phyloP scores from a whole-genome alignment of 169 alveolate genomes.

The Babesia ovis region DNA sequence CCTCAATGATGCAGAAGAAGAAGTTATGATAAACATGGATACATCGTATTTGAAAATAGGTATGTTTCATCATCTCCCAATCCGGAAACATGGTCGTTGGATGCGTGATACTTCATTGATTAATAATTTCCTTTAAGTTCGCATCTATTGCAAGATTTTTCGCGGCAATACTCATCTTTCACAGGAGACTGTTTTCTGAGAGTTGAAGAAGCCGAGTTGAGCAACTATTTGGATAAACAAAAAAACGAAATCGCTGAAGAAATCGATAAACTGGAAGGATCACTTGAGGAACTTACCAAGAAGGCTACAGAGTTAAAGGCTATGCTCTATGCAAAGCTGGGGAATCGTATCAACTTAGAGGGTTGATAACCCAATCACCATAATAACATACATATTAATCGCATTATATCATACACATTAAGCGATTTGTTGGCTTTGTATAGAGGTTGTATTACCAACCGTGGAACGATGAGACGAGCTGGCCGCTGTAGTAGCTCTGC shows the following conservation, averaged over 20 bases:
- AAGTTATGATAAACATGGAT: constrained; percentile 36
- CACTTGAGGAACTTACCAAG: neutral
- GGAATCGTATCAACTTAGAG: constrained; percentile 65
- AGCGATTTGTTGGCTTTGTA: neutral
- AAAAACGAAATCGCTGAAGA: constrained; percentile 30
- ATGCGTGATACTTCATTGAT: neutral
- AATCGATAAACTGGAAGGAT: constrained; percentile 10
- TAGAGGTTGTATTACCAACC: neutral
- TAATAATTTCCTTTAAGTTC: neutral
- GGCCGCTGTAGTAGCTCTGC: neutral
- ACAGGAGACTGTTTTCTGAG: constrained; percentile 65
- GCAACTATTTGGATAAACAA: constrained; percentile 15
- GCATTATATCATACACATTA: neutral
- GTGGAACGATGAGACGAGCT: neutral
- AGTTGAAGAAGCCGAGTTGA: constrained; percentile 42
- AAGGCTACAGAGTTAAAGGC: constrained; percentile 43
- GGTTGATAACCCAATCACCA: constrained; percentile 14
- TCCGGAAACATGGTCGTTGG: too few species aligned
- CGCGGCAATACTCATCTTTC: too few species aligned
- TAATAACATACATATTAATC: neutral
- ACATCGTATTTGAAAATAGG: constrained; percentile 54
- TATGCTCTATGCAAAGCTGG: constrained; percentile 54
- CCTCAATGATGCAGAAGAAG: constrained; percentile 63
- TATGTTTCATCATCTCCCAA: too few species aligned
- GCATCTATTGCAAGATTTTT: neutral